Evolutionary conservation across 2,329 filamentous ascomycete genomes (phyloP), one percentile per base, ranked within the genome.

Genomic region (Curvularia lunata): DNA sequence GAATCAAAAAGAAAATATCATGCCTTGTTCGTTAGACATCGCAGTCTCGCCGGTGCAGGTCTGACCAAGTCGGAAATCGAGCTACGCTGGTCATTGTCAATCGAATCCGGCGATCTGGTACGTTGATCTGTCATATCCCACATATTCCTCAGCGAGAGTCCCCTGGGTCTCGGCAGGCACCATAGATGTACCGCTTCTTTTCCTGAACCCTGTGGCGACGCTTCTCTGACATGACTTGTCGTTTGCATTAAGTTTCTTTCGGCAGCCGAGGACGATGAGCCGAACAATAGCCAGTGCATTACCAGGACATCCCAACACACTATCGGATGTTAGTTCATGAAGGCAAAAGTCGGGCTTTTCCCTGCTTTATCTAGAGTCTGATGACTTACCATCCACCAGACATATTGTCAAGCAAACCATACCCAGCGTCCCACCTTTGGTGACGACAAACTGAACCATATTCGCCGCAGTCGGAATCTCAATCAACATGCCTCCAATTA

Each of bases 231-330:
- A 1, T 8, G 10, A n/a, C 19, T 12, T 21, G 27, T 53, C 16
- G 45, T 40, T 18, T 23, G 37, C 34, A 45, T 45, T 21, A 59
- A 23, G 9, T 61, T 53, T 18, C 46, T 61, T 34, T 66, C 55
- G 4, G 59, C 52, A 4, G 38, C 49, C 1, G 58, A 52, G 1
- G 37, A 56, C 5, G 65, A 62, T 1, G 59, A 58, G 5, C 59
- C 61, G 21, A 66, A 65, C 0, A 62, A 64, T 4, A 70, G 50
- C 66, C 66, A 70, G 40, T 68, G 61, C 1, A 67, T 62, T 3
- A 68, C 50, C 8, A 68, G 12, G 4, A 41, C 54, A 28, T 65
- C 65, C 62, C 65, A 69, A 16, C 61, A 64, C 0, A 65, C 66
- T 63, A 25, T 19, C 1, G 18, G 9, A 6, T 25, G 21, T 59